phyloP scores from a whole-genome alignment of 106 monocot species.

The Narthecium ossifragum region DNA sequence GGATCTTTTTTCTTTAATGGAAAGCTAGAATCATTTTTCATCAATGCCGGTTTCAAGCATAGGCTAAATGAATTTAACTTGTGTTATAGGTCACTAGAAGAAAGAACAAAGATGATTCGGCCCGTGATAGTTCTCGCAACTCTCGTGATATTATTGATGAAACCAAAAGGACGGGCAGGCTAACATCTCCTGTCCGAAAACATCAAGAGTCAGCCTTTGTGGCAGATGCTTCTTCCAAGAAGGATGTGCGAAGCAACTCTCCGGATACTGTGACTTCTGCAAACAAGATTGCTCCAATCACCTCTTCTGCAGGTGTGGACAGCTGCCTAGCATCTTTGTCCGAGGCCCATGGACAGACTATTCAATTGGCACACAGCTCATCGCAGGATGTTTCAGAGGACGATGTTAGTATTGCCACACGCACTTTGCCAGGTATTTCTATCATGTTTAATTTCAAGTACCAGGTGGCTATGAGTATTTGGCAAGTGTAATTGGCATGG shows the following conservation, averaged over 20 bases:
- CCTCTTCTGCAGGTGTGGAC: constrained; percentile 18
- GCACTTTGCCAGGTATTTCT: constrained; percentile 62
- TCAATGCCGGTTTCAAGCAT: not conserved
- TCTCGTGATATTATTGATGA: constrained; percentile 35
- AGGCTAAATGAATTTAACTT: not conserved
- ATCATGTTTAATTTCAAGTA: too few species aligned
- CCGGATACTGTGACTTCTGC: constrained; percentile 18
- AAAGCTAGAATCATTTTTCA: too few species aligned
- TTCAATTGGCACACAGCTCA: constrained; percentile 16
- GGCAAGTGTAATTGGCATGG: too few species aligned
- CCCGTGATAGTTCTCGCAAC: constrained; percentile 37
- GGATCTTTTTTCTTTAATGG: too few species aligned
- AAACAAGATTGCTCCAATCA: constrained; percentile 26
- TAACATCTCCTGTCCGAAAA: constrained; percentile 27
- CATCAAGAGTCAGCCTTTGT: constrained; percentile 18
- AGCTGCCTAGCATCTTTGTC: constrained; percentile 8
- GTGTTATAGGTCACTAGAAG: constrained; percentile 48
- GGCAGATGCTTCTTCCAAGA: constrained; percentile 28
- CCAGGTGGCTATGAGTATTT: too few species aligned
- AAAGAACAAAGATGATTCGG: constrained; percentile 65
- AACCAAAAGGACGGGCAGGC: constrained; percentile 24
- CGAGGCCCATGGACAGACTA: constrained; percentile 25
- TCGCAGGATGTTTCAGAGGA: constrained; percentile 31
- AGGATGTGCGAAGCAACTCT: constrained; percentile 27
- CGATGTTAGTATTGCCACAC: constrained; percentile 9